Percentiles rank a stretch among this genome's conserved stretches.
These are phyloP conservation scores for Bretschneidera sinensis DNA, from an alignment of 345 rosid genomes.

Conservation along the genomic window DNA sequence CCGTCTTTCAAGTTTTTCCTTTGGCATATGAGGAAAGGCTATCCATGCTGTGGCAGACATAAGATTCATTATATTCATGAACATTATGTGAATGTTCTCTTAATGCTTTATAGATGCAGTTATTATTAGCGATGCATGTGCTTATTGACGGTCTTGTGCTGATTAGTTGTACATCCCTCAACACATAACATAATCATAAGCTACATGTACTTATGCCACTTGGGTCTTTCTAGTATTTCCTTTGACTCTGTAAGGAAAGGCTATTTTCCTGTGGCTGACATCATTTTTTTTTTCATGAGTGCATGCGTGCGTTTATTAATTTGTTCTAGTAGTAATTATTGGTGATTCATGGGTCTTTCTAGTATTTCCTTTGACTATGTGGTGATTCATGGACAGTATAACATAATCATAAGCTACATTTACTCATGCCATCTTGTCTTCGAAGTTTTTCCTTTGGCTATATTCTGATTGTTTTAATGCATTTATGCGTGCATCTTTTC, in stretches of 20 bases:
- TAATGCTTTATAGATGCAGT: too few relatives aligned
- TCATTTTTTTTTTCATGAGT: background rate
- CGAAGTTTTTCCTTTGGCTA: slow-evolving; percentile 7
- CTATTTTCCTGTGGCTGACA: slow-evolving; percentile 34
- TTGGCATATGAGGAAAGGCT: too few relatives aligned
- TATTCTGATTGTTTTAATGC: too few relatives aligned
- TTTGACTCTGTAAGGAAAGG: slow-evolving; percentile 11
- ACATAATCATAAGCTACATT: slow-evolving; percentile 25
- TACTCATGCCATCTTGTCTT: slow-evolving; percentile 5
- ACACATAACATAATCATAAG: slow-evolving; percentile 52
- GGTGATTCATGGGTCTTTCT: too few relatives aligned
- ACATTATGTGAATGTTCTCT: too few relatives aligned
- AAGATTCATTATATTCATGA: too few relatives aligned
- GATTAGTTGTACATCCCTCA: slow-evolving; percentile 20
- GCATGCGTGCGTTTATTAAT: too few relatives aligned
- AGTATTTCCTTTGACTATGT: too few relatives aligned
- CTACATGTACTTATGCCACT: slow-evolving; percentile 29
- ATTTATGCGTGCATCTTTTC: background rate
- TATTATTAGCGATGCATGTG: slow-evolving; percentile 11
- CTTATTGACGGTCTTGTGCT: slow-evolving; percentile 55
- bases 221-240: slow-evolving; percentile 28
- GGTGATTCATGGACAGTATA: too few relatives aligned
- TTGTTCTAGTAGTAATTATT: too few relatives aligned
- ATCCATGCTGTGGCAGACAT: too few relatives aligned
- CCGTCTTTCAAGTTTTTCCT: too few relatives aligned